Conservation (phyloP, 1,139 yeast genomes). For the Tardiomyces blankii region DNA sequence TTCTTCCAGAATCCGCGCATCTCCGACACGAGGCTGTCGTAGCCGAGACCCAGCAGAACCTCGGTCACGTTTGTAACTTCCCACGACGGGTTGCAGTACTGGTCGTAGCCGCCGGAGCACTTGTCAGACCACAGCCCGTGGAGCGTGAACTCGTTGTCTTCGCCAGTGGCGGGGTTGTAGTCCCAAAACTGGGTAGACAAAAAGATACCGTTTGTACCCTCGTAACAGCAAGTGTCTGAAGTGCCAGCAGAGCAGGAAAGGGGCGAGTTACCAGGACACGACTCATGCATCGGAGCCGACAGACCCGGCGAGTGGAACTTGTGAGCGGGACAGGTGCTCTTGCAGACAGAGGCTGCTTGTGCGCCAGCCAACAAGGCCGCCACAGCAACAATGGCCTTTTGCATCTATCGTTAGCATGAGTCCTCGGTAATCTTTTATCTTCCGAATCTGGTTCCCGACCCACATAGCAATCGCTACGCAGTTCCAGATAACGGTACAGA, state of each 20-base stretch:
- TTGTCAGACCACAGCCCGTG: constrained; percentile 85
- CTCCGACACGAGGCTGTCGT: constrained; percentile 43
- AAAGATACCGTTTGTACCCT: constrained; percentile 77
- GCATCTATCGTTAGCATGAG: too few species aligned
- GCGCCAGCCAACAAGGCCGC: neutral
- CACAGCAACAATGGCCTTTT: neutral
- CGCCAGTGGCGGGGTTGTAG: constrained; percentile 73
- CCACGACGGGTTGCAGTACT: constrained; percentile 61
- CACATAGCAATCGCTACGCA: too few species aligned
- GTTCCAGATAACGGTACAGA: too few species aligned
- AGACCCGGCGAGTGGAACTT: neutral
- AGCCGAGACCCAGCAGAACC: constrained; percentile 39
- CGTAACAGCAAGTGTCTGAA: constrained; percentile 64
- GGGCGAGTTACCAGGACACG: constrained; percentile 60
- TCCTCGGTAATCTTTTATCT: too few species aligned
- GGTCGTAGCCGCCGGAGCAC: constrained; percentile 64
- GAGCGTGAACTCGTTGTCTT: constrained; percentile 64
- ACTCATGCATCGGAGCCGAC: constrained; percentile 11
- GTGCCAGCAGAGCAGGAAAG: constrained; percentile 40
- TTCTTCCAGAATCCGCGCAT: constrained; percentile 70
- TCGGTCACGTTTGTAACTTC: constrained; percentile 43
- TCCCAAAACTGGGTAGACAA: constrained; percentile 94
- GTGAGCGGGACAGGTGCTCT: neutral
- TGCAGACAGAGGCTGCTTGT: neutral
- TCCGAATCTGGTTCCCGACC: too few species aligned